Conservation (phyloP, 257 asterid species). For the Avicennia marina region DNA sequence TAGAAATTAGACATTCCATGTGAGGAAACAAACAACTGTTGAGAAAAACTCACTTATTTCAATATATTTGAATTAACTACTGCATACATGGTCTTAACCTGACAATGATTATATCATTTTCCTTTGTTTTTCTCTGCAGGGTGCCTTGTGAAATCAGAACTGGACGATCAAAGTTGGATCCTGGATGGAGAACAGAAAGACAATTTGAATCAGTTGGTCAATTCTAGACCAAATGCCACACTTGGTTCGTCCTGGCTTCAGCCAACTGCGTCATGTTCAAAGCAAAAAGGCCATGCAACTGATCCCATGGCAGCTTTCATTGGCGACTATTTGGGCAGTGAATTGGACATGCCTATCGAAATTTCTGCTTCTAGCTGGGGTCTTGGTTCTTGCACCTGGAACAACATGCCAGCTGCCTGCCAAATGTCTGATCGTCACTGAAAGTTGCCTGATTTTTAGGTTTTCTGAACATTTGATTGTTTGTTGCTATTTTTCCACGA, state of each 20-base stretch:
- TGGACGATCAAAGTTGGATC: constrained; percentile 30
- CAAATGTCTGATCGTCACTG: constrained; percentile 27
- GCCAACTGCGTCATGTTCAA: constrained; percentile 13
- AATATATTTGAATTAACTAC: neutral
- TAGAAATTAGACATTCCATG: neutral
- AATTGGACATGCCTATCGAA: constrained; percentile 18
- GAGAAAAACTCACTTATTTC: neutral
- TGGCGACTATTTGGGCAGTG: constrained; percentile 20
- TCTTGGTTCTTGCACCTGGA: constrained; percentile 31
- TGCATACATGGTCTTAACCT: too few species aligned
- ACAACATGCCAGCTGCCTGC: constrained; percentile 32
- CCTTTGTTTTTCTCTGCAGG: constrained; percentile 22
- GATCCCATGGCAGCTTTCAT: constrained; percentile 19
- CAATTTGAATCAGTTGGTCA: constrained; percentile 10
- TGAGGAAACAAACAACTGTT: neutral
- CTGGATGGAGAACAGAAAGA: constrained; percentile 25
- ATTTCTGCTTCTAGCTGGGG: constrained; percentile 22
- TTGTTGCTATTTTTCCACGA: too few species aligned
- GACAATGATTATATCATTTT: neutral
- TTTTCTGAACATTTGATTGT: too few species aligned
- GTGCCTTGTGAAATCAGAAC: constrained; percentile 40
- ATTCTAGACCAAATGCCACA: constrained; percentile 37
- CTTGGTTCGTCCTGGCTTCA: constrained; percentile 49
- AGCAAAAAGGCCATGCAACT: constrained; percentile 14
- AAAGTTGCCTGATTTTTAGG: neutral